Evolutionary conservation across 1,284 basidiomycete genomes (phyloP).

Genomic region (Wallemia hederae): DNA sequence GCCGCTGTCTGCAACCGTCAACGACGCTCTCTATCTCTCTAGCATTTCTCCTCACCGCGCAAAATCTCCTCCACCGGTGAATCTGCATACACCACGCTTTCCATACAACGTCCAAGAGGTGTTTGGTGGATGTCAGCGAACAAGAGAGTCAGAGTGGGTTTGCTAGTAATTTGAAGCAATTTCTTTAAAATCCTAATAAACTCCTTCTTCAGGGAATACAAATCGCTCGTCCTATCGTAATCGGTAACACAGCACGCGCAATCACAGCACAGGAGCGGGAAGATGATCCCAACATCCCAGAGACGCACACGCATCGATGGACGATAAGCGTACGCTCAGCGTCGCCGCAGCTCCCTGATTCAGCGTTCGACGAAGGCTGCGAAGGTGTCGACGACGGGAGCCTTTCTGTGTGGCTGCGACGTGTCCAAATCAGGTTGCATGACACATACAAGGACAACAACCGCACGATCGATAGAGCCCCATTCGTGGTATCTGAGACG

Average conservation of each 20-base stretch:
- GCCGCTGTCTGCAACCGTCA: too few relatives aligned
- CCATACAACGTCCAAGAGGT: neutral
- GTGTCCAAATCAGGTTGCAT: constrained; percentile 90
- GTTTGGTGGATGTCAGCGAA: too few relatives aligned
- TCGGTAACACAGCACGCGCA: neutral
- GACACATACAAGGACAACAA: constrained; percentile 56
- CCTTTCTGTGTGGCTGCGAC: constrained; percentile 45
- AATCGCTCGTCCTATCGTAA: neutral
- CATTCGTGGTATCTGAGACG: constrained; percentile 83
- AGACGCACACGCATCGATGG: constrained; percentile 70
- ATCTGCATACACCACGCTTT: neutral
- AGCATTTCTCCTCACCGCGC: too few relatives aligned
- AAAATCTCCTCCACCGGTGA: neutral
- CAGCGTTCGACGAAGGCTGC: constrained; percentile 6
- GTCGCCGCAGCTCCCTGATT: constrained; percentile 18
- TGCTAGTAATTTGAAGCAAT: too few relatives aligned
- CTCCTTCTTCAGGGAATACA: neutral
- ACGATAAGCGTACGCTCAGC: constrained; percentile 63
- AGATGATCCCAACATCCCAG: constrained; percentile 18
- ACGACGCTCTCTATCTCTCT: too few relatives aligned
- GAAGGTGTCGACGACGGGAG: constrained; percentile 64
- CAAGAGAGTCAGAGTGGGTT: neutral
- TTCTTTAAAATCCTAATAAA: neutral
- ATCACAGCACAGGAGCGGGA: neutral
- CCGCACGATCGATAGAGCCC: constrained; percentile 45